phyloP scores from a whole-genome alignment of 257 asterid genomes.

The Coffea canephora region DNA sequence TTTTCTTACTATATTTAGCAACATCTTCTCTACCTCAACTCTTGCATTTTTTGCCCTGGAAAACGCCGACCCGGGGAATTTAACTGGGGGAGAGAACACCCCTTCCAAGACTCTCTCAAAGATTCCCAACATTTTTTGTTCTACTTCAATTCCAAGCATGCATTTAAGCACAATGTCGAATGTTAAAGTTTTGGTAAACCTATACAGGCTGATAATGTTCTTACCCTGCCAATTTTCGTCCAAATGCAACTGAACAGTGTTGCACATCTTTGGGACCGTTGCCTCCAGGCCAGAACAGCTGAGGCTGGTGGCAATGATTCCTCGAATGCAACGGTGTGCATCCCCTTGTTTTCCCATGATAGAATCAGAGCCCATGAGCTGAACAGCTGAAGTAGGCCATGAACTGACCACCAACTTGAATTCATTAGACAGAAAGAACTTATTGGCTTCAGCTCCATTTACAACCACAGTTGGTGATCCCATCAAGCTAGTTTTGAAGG shows the following conservation, averaged over 20 bases:
- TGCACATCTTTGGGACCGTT: conserved; percentile 64
- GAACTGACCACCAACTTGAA: conserved; percentile 89
- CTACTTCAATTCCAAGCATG: conserved; percentile 61
- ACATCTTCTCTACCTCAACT: conserved; percentile 43
- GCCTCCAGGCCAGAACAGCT: conserved; percentile 41
- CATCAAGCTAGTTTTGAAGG: conserved; percentile 77
- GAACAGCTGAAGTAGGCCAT: conserved; percentile 85
- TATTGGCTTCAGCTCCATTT: conserved; percentile 77
- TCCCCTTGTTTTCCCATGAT: conserved; percentile 92
- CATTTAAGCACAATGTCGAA: conserved; percentile 72
- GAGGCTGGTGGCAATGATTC: conserved; percentile 64
- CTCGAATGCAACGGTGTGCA: conserved; percentile 62
- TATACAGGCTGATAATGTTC: conserved; percentile 43
- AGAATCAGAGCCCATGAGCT: conserved; percentile 72
- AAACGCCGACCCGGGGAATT: conserved; percentile 65
- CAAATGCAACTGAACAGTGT: conserved; percentile 42
- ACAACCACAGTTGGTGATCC: conserved; percentile 80
- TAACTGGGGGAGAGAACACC: conserved; percentile 55
- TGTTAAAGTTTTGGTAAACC: conserved; percentile 47
- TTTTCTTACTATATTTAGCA: conserved; percentile 46
- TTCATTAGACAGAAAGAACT: conserved; percentile 75
- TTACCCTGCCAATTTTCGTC: conserved; percentile 40
- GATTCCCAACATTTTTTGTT: conserved; percentile 44
- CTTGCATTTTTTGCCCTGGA: conserved; percentile 71
- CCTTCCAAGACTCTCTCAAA: conserved; percentile 85